Conservation (phyloP, 176 grass and related monocot species). For the Ensete ventricosum region DNA sequence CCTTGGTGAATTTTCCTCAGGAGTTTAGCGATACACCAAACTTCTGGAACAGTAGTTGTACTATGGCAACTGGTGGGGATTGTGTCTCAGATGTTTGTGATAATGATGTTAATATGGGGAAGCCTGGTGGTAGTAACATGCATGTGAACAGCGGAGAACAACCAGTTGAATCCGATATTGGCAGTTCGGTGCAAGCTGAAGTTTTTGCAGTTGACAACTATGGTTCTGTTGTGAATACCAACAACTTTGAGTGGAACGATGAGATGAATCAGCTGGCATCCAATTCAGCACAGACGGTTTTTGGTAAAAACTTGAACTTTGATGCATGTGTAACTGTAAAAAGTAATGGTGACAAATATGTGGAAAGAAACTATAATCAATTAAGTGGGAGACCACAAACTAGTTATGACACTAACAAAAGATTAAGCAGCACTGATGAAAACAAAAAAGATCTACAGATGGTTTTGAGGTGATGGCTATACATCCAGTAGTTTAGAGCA, state of each 20-base stretch:
- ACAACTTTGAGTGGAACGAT: neutral
- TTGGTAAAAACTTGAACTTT: neutral
- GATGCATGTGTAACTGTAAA: neutral
- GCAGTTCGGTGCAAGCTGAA: neutral
- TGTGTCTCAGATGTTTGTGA: neutral
- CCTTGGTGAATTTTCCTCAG: no score
- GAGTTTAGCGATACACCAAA: no score
- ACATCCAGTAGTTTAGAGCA: neutral
- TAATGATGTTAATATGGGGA: slow-evolving; percentile 2
- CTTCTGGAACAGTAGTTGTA: no score
- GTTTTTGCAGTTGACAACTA: neutral
- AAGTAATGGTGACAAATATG: neutral
- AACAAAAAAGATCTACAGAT: neutral
- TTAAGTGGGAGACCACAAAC: neutral
- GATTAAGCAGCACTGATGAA: neutral
- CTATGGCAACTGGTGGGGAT: no score
- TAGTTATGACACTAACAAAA: neutral
- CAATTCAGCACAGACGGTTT: neutral
- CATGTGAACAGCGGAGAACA: neutral
- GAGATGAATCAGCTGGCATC: slow-evolving; percentile 4
- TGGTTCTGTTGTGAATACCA: slow-evolving; percentile 1
- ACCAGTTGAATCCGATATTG: neutral
- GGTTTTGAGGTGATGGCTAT: slow-evolving; percentile 1
- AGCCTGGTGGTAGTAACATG: neutral
- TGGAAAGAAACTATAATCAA: slow-evolving; percentile 8